These are phyloP conservation scores for Botrytis galanthina DNA, from an alignment of 2,329 filamentous ascomycete species.

Conservation along the genomic window DNA sequence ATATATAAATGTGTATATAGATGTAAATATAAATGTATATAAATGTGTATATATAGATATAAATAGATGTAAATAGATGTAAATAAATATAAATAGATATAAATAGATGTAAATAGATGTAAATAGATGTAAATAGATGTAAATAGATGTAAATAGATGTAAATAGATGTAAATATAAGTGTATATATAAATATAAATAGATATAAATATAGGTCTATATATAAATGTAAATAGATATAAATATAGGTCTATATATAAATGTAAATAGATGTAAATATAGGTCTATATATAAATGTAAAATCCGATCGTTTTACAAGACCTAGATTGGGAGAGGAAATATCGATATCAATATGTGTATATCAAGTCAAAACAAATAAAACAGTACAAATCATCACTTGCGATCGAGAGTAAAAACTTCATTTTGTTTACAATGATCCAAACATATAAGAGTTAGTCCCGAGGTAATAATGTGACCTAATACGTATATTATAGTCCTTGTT, in stretches of 20 bases:
- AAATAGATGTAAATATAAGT: neutral
- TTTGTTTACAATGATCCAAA: neutral
- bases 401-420: neutral
- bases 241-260: neutral
- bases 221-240: neutral
- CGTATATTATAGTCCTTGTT: neutral
- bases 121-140: no score
- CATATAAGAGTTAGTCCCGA: no score
- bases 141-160: no score
- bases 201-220: neutral
- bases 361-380: neutral
- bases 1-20: no score
- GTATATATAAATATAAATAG: neutral
- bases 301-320: neutral
- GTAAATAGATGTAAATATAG: neutral
- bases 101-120: no score
- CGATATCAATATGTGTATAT: neutral
- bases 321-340: neutral
- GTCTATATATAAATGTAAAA: neutral
- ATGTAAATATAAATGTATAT: no score
- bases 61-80: neutral
- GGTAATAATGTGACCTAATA: no score
- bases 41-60: no score
- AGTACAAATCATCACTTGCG: neutral
- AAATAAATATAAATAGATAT: neutral